These are phyloP conservation scores for Colletotrichum ledebouriae DNA, from an alignment of 2,329 filamentous ascomycete genomes.

Conservation along the genomic window DNA sequence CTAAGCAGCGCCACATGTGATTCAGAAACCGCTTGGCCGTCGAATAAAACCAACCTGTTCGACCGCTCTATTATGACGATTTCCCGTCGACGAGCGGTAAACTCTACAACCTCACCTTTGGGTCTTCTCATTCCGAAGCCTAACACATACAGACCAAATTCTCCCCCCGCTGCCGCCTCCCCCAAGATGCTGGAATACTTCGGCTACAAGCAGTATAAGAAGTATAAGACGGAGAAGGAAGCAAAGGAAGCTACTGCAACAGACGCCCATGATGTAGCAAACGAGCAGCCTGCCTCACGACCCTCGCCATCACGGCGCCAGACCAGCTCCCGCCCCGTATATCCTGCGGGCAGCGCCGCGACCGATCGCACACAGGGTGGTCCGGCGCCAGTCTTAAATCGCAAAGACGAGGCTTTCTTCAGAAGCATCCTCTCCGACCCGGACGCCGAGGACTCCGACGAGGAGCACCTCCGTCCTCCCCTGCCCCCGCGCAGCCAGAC, in stretches of 20 bases:
- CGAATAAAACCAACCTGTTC: conserved; percentile 32
- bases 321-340: conserved; percentile 43
- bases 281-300: conserved; percentile 22
- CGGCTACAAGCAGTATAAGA: conserved; percentile 73
- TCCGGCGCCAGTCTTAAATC: conserved; percentile 63
- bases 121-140: not conserved
- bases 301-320: conserved; percentile 39
- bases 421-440: conserved; percentile 62
- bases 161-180: not conserved
- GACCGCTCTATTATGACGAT: conserved; percentile 16
- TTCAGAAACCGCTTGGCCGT: conserved; percentile 36
- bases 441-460: conserved; percentile 45
- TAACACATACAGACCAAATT: conserved; percentile 8
- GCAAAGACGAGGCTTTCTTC: conserved; percentile 71
- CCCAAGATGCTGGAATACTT: conserved; percentile 72
- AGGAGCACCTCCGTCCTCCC: conserved; percentile 62
- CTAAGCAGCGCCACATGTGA: conserved; percentile 37
- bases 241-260: conserved; percentile 47
- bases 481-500: conserved; percentile 67
- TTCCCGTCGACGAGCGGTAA: conserved; percentile 1
- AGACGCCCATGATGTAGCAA: conserved; percentile 22
- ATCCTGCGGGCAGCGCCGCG: conserved; percentile 46
- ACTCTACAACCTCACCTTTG: not conserved
- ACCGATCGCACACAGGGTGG: conserved; percentile 45
- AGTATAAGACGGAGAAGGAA: conserved; percentile 66